Percentiles rank a stretch among this genome's conserved stretches.
Evolutionary conservation across 768 basidiomycete species (phyloP).

Genomic region (Russula abietina): DNA sequence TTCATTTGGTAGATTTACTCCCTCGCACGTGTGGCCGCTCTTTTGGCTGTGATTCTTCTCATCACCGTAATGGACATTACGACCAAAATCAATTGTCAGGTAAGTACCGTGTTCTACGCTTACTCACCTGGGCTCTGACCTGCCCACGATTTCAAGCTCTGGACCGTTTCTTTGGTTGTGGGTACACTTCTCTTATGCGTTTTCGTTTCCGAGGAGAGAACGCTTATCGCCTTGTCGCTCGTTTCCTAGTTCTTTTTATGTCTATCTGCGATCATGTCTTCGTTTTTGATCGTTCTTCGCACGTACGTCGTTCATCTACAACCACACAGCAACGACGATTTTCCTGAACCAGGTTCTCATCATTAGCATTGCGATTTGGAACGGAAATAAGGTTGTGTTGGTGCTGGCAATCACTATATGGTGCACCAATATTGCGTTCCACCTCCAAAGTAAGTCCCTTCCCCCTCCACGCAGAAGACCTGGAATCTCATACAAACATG

Average conservation of each 20-base stretch:
- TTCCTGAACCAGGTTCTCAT: not conserved
- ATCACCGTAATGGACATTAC: not conserved
- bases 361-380: constrained; percentile 7
- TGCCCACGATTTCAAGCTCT: not conserved
- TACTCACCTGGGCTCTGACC: not conserved
- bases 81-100: not conserved
- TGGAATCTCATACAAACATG: not conserved
- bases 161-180: not conserved
- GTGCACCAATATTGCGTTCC: not conserved
- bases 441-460: not conserved
- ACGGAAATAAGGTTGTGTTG: not conserved
- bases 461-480: not conserved
- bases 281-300: constrained; percentile 3
- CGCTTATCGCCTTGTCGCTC: not conserved
- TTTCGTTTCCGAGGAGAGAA: not conserved
- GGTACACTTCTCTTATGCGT: not conserved
- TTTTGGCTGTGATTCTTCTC: not conserved
- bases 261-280: not conserved
- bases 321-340: not conserved
- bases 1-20: not conserved
- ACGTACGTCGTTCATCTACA: not conserved
- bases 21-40: not conserved
- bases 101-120: not conserved
- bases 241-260: not conserved
- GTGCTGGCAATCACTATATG: not conserved